Percentiles rank a stretch among this genome's conserved stretches.
These are phyloP conservation scores for Apiospora sp. DNA, from an alignment of 2,329 filamentous ascomycete species.

Conservation along the genomic window DNA sequence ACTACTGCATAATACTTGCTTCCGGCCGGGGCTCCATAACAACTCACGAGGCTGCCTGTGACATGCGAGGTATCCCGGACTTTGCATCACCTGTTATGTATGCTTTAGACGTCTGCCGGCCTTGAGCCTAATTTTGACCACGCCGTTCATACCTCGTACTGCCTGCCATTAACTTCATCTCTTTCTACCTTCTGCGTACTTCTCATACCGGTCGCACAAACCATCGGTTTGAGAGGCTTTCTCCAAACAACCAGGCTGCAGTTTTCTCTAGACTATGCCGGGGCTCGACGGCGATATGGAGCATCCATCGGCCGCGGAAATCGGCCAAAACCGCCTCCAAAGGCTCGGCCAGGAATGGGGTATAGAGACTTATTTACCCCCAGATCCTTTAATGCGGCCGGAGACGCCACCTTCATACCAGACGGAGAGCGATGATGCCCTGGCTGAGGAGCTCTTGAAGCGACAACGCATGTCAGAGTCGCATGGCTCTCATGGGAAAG, in stretches of 20 bases:
- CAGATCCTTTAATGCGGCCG: conserved; percentile 51
- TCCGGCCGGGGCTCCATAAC: conserved; percentile 7
- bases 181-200: conserved; percentile 8
- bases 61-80: conserved; percentile 14
- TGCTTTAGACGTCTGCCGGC: conserved; percentile 14
- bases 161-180: background rate
- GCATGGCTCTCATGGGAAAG: conserved; percentile 47
- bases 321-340: conserved; percentile 56
- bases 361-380: conserved; percentile 49
- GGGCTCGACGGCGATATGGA: conserved; percentile 36
- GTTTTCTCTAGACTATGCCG: conserved; percentile 26
- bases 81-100: conserved; percentile 20
- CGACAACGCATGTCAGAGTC: conserved; percentile 47
- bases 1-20: conserved; percentile 1
- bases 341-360: conserved; percentile 60
- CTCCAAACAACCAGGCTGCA: background rate
- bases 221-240: background rate
- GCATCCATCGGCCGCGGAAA: conserved; percentile 39
- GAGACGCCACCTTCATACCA: conserved; percentile 52
- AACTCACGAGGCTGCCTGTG: conserved; percentile 16
- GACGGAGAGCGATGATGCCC: conserved; percentile 56
- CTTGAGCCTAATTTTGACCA: conserved; percentile 16
- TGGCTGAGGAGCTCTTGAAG: conserved; percentile 63
- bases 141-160: background rate
- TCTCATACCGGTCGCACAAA: background rate